These are phyloP conservation scores for Ceratobasidium sp. DNA, from an alignment of 1,284 basidiomycete species.

Conservation along the genomic window DNA sequence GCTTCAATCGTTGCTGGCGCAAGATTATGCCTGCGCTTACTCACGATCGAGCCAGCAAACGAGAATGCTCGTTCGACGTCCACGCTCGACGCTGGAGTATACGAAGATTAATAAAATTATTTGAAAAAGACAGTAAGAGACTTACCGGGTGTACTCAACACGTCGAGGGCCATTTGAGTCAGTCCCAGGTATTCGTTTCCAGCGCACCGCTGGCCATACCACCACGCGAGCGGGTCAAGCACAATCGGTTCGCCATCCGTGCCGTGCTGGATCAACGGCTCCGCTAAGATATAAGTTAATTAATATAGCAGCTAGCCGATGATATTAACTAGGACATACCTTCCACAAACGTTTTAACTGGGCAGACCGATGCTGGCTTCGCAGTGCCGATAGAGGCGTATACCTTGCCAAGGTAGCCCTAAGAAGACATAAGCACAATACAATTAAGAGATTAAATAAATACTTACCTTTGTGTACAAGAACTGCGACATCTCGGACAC, in stretches of 20 bases:
- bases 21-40: conserved; percentile 3
- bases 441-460: neutral
- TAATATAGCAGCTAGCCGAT: too few relatives aligned
- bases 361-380: neutral
- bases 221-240: conserved; percentile 11
- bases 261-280: neutral
- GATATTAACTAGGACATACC: neutral
- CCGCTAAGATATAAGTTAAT: neutral
- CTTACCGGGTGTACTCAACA: conserved; percentile 8
- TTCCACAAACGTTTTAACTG: conserved; percentile 1
- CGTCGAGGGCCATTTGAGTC: conserved; percentile 28
- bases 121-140: too few relatives aligned
- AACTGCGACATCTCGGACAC: neutral
- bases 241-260: neutral
- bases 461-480: neutral
- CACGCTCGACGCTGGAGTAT: neutral
- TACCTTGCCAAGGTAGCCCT: neutral
- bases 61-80: conserved; percentile 13
- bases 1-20: neutral
- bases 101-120: too few relatives aligned
- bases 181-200: conserved; percentile 5
- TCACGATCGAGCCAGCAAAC: neutral
- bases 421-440: too few relatives aligned
- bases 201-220: conserved; percentile 12
- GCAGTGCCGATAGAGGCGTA: neutral